phyloP scores from a whole-genome alignment of 148 eudicot species.

The Rhododendron ferrugineum region DNA sequence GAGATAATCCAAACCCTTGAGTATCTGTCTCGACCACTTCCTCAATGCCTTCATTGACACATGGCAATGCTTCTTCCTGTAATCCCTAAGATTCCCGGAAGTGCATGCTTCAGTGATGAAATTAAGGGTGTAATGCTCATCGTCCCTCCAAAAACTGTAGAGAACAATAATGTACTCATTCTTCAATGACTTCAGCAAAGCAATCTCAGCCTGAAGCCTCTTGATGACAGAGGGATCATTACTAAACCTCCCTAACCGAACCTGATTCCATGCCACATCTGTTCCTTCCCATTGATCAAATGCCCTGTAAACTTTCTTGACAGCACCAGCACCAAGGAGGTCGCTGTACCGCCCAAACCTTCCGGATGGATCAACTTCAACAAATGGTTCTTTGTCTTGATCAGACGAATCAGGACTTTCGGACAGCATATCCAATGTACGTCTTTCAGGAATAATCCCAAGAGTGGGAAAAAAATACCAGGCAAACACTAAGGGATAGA shows the following conservation, averaged over 20 bases:
- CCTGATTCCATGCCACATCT: conserved; percentile 93
- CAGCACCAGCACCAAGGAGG: conserved; percentile 69
- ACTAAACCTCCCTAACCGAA: conserved; percentile 49
- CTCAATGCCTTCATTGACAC: conserved; percentile 69
- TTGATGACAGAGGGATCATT: conserved; percentile 43
- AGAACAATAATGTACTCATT: conserved; percentile 48
- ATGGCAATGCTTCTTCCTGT: conserved; percentile 62
- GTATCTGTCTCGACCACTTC: conserved; percentile 84
- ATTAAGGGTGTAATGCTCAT: conserved; percentile 42
- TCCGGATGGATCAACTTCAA: conserved; percentile 67
- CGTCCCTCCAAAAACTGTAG: conserved; percentile 64
- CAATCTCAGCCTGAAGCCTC: conserved; percentile 53
- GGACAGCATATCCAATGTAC: conserved; percentile 38
- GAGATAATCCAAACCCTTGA: conserved; percentile 67
- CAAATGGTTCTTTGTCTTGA: conserved; percentile 50
- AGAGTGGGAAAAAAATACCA: not conserved
- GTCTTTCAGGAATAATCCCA: not conserved
- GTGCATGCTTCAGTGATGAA: conserved; percentile 80
- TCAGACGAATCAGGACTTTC: conserved; percentile 28
- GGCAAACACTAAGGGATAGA: not conserved
- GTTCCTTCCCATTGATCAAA: conserved; percentile 79
- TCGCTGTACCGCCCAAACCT: conserved; percentile 70
- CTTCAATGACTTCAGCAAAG: conserved; percentile 50
- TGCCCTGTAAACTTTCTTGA: conserved; percentile 72
- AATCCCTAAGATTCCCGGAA: conserved; percentile 81